Evolutionary conservation across 768 basidiomycete genomes (phyloP), one percentile per base, ranked within the genome.

Genomic region (Candolleomyces eurysporus): DNA sequence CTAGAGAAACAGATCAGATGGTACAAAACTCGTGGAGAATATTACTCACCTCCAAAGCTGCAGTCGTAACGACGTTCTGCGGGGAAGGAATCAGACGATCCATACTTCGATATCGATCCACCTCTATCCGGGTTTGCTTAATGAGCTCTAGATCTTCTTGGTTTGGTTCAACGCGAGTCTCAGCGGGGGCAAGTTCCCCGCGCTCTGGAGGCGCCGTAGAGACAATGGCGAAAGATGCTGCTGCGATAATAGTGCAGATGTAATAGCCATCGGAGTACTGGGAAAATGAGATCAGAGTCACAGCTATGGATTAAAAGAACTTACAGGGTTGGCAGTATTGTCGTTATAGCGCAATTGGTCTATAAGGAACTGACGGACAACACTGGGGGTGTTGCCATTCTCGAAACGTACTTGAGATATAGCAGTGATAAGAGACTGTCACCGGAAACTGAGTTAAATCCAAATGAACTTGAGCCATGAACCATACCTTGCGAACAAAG

Each of bases 301-400:
- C 19, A 54, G 59, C n/a, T 14, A 54, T 8, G 10, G 36, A 43
- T 46, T 21, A 26, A 9, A 46, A 45, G 6, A 17, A 67, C 92
- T 69, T 65, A 96, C 95, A 46, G 84, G 81, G 71, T 96, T 97
- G 19, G 87, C 83, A 4, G 94, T 93, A 72, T 98, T 98, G 72
- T 98, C 96, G 70, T 98, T 98, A 72, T 93, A 94, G 11, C 89
- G 86, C n/a, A 98, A 79, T 64, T 96, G 90, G 70, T 97, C 95
- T 63, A 96, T 88, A 32, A 98, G 79, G 68, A 97, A 92, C 62
- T 88, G 88, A 51, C 93, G 85, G 14, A 96, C 90, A 57, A 95
- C 87, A 0, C 88, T 83, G 13, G 92, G 92, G 0, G 93, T 88
- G 72, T 92, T 94, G 39, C 93, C 91, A 59, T 89, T 88, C 69